Base-by-base conservation (phyloP, 73 alveolate genomes). In the Uronychia setigera region DNA sequence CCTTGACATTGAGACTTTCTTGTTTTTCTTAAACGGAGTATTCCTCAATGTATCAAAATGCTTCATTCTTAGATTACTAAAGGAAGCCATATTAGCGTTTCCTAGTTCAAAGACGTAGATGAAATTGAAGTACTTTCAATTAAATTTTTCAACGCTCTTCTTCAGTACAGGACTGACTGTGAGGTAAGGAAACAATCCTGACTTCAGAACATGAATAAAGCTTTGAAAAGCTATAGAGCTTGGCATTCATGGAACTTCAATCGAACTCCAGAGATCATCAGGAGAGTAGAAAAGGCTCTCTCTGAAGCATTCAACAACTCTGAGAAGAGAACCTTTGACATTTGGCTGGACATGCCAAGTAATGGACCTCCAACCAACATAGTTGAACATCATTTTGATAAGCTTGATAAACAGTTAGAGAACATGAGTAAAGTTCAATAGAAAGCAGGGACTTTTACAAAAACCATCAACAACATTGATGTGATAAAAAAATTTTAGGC, bases 1-100 rank as follows among this genome's bases (percentile, higher is more conserved):
- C 87, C 86, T 90, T 0, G 95, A 90, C 58, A 84, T 90, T 1
- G 95, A 90, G 86, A 85, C 92, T n/a, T 91, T 86, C 60, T 35
- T 91, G 32, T 91, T 86, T 76, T 91, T 91, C 82, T 34, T 91
- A 27, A 91, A 91, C 59, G 96, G 96, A 0, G 90, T 91, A 29
- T 91, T 91, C 83, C 86, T 91, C 26, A 91, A 91, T 75, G 67
- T 46, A 46, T 11, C n/a, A 19, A 46, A 46, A 11, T 46, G 67
- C 5, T 11, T 46, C n/a, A 46, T 5, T 46, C n/a, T n/a, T 11
- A 46, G 67, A 91, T 91, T 9, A 91, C 96, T 29, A 67, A 79
- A 31, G 96, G 96, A 1, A 33, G 87, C 29, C 96, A 91, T 76
- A 87, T 91, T 1, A 86, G 85, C 57, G 89, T 91, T 0, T 60